Percentiles rank a stretch among this genome's conserved stretches.
phyloP scores from a whole-genome alignment of 164 flowering plant genomes.

The Cinnamomum chago region DNA sequence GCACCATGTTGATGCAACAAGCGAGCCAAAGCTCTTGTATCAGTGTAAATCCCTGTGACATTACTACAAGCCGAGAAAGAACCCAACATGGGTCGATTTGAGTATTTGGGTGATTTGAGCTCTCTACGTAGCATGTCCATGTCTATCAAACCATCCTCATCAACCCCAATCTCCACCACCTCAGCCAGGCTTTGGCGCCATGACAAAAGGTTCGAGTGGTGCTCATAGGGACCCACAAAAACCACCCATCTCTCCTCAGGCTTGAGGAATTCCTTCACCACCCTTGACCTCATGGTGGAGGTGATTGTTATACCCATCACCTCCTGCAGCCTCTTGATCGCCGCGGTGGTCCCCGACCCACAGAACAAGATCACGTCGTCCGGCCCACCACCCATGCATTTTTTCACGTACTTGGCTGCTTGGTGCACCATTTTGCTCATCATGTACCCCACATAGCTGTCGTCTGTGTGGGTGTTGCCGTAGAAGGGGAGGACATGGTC shows the following conservation, averaged over 20 bases:
- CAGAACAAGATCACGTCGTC: slow-evolving; percentile 19
- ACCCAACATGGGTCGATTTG: slow-evolving; percentile 52
- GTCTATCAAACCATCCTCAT: slow-evolving; percentile 49
- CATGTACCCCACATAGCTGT: slow-evolving; percentile 21
- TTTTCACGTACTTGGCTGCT: slow-evolving; percentile 20
- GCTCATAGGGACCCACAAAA: slow-evolving; percentile 39
- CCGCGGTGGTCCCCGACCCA: slow-evolving; percentile 26
- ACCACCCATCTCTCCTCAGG: slow-evolving; percentile 30
- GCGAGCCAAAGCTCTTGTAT: slow-evolving; percentile 48
- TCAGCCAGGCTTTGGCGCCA: slow-evolving; percentile 28
- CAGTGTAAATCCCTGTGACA: slow-evolving; percentile 54
- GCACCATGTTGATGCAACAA: slow-evolving; percentile 65
- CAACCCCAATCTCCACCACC: slow-evolving; percentile 31
- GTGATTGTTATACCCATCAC: slow-evolving; percentile 25
- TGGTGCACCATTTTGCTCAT: slow-evolving; percentile 23
- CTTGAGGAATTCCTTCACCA: background rate
- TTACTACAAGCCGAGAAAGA: slow-evolving; percentile 87
- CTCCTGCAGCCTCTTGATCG: slow-evolving; percentile 28
- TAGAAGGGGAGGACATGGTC: slow-evolving; percentile 17
- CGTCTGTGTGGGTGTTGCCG: slow-evolving; percentile 24
- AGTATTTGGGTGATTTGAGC: slow-evolving; percentile 26
- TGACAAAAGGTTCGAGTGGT: slow-evolving; percentile 38
- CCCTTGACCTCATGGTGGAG: slow-evolving; percentile 15
- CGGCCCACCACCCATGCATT: slow-evolving; percentile 23
- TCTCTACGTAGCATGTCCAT: slow-evolving; percentile 32